Percentiles rank a stretch among this genome's conserved stretches.
phyloP scores from a whole-genome alignment of 1,284 basidiomycete genomes.

The Cryptococcus sp. region DNA sequence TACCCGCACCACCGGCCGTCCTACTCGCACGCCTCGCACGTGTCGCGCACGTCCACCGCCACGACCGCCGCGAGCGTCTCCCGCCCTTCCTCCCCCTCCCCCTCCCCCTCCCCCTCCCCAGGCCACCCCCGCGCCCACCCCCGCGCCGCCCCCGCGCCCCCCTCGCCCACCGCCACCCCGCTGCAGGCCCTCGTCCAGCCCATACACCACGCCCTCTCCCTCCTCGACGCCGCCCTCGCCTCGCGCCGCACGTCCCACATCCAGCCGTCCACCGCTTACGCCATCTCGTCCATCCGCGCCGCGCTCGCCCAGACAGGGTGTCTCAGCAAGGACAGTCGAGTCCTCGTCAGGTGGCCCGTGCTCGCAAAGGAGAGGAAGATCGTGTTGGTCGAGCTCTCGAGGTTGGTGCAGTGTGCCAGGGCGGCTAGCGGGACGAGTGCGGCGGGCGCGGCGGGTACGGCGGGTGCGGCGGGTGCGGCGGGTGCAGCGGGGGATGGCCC shows the following conservation, averaged over 20 bases:
- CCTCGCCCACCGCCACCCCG: constrained; percentile 9
- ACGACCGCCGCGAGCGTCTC: background rate
- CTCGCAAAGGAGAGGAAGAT: constrained; percentile 75
- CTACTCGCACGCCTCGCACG: constrained; percentile 4
- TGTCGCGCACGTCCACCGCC: constrained; percentile 8
- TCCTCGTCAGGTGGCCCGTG: constrained; percentile 64
- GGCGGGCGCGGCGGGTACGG: background rate
- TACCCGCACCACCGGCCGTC: background rate
- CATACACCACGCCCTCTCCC: constrained; percentile 75
- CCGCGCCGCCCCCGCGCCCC: constrained; percentile 12
- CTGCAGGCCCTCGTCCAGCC: constrained; percentile 49
- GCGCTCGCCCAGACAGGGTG: constrained; percentile 82
- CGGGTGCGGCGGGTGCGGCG: background rate
- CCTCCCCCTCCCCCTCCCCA: constrained; percentile 17
- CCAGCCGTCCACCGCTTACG: constrained; percentile 61
- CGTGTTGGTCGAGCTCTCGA: constrained; percentile 76
- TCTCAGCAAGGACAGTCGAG: constrained; percentile 72
- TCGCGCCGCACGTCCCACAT: constrained; percentile 58
- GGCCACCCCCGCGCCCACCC: constrained; percentile 16
- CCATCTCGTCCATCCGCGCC: constrained; percentile 91
- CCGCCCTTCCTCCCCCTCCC: constrained; percentile 12
- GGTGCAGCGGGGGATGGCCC: too few species aligned
- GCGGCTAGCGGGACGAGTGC: constrained; percentile 58
- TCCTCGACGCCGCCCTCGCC: constrained; percentile 79
- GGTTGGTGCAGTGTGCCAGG: constrained; percentile 79